Conservation (phyloP, 75 land plant species). For the Sequoia sempervirens region DNA sequence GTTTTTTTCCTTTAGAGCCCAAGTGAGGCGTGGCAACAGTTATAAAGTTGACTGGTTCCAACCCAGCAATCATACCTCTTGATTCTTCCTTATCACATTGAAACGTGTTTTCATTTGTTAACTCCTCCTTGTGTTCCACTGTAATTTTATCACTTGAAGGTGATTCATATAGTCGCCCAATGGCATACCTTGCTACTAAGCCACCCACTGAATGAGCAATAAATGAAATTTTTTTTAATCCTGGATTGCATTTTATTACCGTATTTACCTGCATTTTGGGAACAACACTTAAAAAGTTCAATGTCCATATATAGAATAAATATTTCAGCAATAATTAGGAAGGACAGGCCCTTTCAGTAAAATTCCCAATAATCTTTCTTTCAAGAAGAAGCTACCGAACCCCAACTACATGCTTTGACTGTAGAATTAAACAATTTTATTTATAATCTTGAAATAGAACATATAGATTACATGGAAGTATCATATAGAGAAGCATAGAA, state of each 20-base stretch:
- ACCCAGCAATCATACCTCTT: conserved; percentile 65
- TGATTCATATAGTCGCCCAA: conserved; percentile 68
- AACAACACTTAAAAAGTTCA: not conserved
- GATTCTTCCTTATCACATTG: conserved; percentile 11
- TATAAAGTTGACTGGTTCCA: conserved; percentile 83
- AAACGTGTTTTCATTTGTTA: not conserved
- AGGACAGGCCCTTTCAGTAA: not conserved
- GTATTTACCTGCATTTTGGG: conserved; percentile 40
- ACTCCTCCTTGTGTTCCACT: conserved; percentile 11
- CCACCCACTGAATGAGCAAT: conserved; percentile 94
- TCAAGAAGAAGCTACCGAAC: not conserved
- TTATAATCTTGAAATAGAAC: not conserved
- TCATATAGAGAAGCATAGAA: not conserved
- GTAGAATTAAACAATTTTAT: not conserved
- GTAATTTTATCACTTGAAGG: conserved; percentile 4
- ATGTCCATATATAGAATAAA: not conserved
- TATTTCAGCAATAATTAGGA: not conserved
- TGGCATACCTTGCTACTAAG: conserved; percentile 81
- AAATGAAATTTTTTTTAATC: conserved; percentile 73
- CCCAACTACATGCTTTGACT: not conserved
- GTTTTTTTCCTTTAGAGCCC: conserved; percentile 85
- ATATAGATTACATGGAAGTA: not conserved
- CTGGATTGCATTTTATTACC: conserved; percentile 44
- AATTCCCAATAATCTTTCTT: not conserved
- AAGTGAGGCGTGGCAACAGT: conserved; percentile 95